Conservation (phyloP, 1,284 basidiomycete species). For the Naganishia sp. region DNA sequence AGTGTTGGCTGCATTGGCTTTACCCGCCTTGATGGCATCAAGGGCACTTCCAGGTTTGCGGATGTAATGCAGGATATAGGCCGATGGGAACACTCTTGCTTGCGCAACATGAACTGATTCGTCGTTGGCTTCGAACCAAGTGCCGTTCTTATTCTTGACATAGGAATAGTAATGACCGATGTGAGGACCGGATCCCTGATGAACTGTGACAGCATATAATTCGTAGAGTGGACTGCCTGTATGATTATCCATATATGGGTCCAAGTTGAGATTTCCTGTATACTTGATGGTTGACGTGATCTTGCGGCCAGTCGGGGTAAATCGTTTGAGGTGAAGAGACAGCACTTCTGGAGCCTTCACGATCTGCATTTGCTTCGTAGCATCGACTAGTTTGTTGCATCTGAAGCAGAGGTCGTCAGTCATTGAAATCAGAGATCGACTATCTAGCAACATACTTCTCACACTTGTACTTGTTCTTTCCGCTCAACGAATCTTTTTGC, state of each 20-base stretch:
- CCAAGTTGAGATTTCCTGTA: constrained; percentile 73
- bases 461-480: constrained; percentile 96
- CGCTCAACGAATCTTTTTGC: constrained; percentile 77
- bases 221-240: constrained; percentile 71
- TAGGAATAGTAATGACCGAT: constrained; percentile 95
- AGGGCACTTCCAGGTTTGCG: constrained; percentile 25
- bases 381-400: constrained; percentile 83
- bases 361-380: constrained; percentile 84
- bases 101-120: constrained; percentile 57
- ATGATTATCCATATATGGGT: constrained; percentile 70
- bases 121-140: constrained; percentile 95
- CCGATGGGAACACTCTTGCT: constrained; percentile 9
- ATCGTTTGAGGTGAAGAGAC: constrained; percentile 95
- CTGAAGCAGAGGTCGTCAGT: constrained; percentile 55
- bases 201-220: constrained; percentile 88
- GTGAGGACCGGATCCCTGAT: constrained; percentile 87
- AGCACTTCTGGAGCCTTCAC: constrained; percentile 86
- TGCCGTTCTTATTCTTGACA: constrained; percentile 69
- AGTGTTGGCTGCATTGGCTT: constrained; percentile 6
- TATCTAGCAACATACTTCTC: constrained; percentile 70
- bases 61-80: constrained; percentile 29
- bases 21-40: constrained; percentile 22
- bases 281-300: constrained; percentile 76
- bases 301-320: constrained; percentile 82
- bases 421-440: constrained; percentile 2